Evolutionary conservation across 768 basidiomycete genomes (phyloP).

Genomic region (Russula abietina): DNA sequence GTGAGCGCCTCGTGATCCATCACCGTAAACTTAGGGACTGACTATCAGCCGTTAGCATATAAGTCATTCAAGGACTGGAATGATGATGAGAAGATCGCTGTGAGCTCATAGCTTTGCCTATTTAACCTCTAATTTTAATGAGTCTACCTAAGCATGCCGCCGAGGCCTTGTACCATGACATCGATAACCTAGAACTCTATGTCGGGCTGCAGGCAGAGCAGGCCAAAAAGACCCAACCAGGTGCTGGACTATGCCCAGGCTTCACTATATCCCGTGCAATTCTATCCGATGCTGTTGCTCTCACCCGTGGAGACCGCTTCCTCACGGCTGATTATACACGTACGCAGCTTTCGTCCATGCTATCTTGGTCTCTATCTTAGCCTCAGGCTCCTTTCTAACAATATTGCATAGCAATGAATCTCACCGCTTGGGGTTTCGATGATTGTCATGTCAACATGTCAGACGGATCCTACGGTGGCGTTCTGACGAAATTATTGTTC

Average conservation of each 20-base stretch:
- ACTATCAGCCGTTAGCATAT: slow-evolving; percentile 13
- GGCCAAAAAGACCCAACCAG: slow-evolving; percentile 54
- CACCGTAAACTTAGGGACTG: background rate
- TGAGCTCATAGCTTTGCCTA: slow-evolving; percentile 9
- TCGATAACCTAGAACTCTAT: slow-evolving; percentile 76
- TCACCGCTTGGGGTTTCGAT: slow-evolving; percentile 75
- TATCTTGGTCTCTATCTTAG: background rate
- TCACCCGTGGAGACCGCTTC: slow-evolving; percentile 76
- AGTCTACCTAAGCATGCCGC: slow-evolving; percentile 47
- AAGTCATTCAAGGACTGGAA: slow-evolving; percentile 35
- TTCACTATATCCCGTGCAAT: slow-evolving; percentile 85
- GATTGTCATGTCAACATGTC: slow-evolving; percentile 57
- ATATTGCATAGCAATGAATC: slow-evolving; percentile 49
- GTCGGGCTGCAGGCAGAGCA: slow-evolving; percentile 54
- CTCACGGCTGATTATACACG: slow-evolving; percentile 73
- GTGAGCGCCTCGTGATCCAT: slow-evolving; percentile 32
- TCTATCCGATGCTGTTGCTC: slow-evolving; percentile 67
- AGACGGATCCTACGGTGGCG: slow-evolving; percentile 72
- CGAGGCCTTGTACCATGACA: slow-evolving; percentile 57
- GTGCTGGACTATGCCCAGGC: slow-evolving; percentile 74
- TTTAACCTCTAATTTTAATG: background rate
- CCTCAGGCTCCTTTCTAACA: background rate
- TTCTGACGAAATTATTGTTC: slow-evolving; percentile 69
- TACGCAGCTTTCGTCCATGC: slow-evolving; percentile 32
- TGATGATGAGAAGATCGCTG: slow-evolving; percentile 27